Base-by-base conservation (phyloP, 2,329 filamentous ascomycete species). In the Cryoendolithus antarcticus region DNA sequence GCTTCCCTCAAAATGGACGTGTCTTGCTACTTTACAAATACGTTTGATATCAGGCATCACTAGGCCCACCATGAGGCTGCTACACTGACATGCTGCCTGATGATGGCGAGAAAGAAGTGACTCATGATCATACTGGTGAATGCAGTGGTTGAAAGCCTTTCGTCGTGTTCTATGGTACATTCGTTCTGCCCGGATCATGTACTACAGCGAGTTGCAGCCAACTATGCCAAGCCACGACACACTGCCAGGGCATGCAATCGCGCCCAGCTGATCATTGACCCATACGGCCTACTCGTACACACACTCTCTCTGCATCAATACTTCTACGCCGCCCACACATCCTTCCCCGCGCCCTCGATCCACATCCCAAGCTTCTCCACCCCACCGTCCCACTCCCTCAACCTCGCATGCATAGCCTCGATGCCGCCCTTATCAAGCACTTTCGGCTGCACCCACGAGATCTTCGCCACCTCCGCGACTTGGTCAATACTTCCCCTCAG, bases 381-480 rank as follows among this genome's bases (percentile, higher is more conserved):
- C 58, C 86, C 94, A 37, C 81, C 79, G 60, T 95, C 88, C 91
- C 91, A 98, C 55, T 98, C 89, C 59, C 82, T 80, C 57, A 98
- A 65, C 52, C 91, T 72, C 57, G 77, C 72, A 54, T 85, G 77
- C 89, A 98, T 95, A 55, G 80, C 84, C 55, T 82, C 84, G 53
- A 98, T 94, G 69, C 96, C 91, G 63, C 77, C 79, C 77, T 88
- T 86, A 62, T 96, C 91, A 50, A 98, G 67, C 27, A 98, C 88
- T 74, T 96, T 96, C 13, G 91, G 91, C 67, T 98, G 91, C 43
- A 98, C 91, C 91, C 91, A 98, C 55, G 89, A 89, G 64, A 98
- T 95, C 59, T 88, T 78, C 32, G 91, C 91, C 50, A 96, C 78
- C 63, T 88, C 81, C 35, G 86, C 86, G 27, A 98, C 91, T 66